Evolutionary conservation across 139 green algal genomes (phyloP).

Genomic region (Coelastrella sp.): DNA sequence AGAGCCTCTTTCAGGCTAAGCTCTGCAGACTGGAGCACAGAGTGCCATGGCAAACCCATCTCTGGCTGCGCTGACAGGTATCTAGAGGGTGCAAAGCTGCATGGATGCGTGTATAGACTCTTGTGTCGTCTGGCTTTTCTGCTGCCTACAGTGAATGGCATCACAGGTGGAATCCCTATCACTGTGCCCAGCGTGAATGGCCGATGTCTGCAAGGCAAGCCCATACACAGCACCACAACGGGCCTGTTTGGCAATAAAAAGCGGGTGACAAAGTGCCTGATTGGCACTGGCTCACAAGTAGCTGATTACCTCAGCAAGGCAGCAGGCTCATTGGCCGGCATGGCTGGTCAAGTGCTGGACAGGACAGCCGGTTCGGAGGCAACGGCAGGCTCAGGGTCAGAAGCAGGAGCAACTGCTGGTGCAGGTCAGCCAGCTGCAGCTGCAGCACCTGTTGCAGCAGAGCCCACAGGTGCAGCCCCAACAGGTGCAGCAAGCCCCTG

Average conservation of each 20-base stretch:
- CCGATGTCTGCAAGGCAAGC: constrained; percentile 7
- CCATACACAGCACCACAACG: not conserved
- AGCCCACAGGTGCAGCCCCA: too few species aligned
- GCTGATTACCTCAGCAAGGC: constrained; percentile 24
- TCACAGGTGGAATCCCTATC: constrained; percentile 19
- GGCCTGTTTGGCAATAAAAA: not conserved
- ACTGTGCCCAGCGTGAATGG: constrained; percentile 8
- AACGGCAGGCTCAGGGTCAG: not conserved
- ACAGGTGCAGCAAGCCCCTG: too few species aligned
- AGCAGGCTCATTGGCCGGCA: not conserved
- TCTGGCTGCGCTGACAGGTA: too few species aligned
- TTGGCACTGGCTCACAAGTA: constrained; percentile 8
- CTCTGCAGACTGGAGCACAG: too few species aligned
- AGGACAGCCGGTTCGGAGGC: not conserved
- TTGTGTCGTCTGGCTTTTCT: not conserved
- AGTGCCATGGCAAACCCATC: too few species aligned
- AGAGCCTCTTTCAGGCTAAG: too few species aligned
- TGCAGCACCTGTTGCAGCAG: not conserved
- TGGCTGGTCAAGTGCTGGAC: not conserved
- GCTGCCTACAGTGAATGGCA: constrained; percentile 15
- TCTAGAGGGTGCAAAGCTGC: too few species aligned
- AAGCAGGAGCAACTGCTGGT: not conserved
- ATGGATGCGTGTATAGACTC: too few species aligned
- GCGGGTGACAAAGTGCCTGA: constrained; percentile 10
- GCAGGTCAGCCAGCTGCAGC: not conserved